Conservation (phyloP, 768 basidiomycete species). For the Trametes gibbosa region DNA sequence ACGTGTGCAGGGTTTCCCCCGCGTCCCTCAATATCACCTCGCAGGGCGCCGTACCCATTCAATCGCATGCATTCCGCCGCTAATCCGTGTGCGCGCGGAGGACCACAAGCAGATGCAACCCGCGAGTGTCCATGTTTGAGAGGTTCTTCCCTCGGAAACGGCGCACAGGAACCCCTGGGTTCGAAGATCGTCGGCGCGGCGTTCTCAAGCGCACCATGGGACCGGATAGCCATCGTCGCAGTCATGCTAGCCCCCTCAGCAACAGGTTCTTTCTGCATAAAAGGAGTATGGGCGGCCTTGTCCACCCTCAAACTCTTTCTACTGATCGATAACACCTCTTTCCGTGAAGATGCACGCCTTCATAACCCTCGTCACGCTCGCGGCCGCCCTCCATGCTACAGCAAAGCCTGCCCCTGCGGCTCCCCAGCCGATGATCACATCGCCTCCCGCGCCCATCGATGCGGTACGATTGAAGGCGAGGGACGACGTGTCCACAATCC, state of each 20-base stretch:
- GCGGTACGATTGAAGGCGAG: neutral
- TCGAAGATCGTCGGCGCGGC: slow-evolving; percentile 1
- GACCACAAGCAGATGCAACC: neutral
- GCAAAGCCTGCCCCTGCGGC: neutral
- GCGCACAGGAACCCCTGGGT: neutral
- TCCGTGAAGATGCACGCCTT: neutral
- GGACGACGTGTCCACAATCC: slow-evolving; percentile 2
- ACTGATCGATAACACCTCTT: neutral
- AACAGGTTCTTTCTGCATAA: neutral
- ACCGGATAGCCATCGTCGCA: neutral
- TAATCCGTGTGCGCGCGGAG: neutral
- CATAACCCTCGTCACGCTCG: neutral
- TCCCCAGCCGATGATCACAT: neutral
- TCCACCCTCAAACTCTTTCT: neutral
- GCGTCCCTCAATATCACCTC: neutral
- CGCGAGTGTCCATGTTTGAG: neutral
- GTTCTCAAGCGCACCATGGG: neutral
- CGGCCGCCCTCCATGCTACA: neutral
- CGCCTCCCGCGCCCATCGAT: neutral
- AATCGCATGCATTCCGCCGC: neutral
- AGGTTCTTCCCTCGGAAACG: neutral
- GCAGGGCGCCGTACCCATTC: neutral
- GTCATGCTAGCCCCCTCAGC: neutral
- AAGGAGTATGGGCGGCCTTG: neutral
- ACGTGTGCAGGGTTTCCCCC: neutral